A percentile compares a stretch with the other conserved stretches of the same genome.
Conservation (phyloP, 2,329 filamentous ascomycete species). For the Dichotomopilus funicola region DNA sequence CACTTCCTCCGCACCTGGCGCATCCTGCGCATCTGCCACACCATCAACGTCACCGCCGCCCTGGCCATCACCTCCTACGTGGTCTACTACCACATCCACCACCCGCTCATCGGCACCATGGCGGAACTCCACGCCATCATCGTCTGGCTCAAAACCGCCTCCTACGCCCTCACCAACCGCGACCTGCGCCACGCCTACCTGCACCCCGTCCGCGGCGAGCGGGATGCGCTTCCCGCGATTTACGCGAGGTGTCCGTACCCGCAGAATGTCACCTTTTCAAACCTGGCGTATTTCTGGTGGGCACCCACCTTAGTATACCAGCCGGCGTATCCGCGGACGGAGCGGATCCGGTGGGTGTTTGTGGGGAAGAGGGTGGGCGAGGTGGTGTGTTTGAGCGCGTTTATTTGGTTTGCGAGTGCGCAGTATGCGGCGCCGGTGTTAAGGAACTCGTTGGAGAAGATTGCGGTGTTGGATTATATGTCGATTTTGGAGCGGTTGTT, state of each 20-base stretch:
- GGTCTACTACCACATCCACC: constrained; percentile 86
- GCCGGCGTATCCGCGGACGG: constrained; percentile 84
- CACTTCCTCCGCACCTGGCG: constrained; percentile 73
- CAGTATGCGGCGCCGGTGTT: constrained; percentile 91
- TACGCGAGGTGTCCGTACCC: constrained; percentile 85
- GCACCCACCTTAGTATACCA: constrained; percentile 95
- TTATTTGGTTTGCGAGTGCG: constrained; percentile 91
- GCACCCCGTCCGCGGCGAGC: constrained; percentile 61
- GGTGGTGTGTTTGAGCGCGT: constrained; percentile 68
- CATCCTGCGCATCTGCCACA: constrained; percentile 72
- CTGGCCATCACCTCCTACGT: constrained; percentile 74
- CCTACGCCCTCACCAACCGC: constrained; percentile 93
- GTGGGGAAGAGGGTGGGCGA: constrained; percentile 78
- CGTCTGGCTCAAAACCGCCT: constrained; percentile 92
- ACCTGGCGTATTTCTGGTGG: constrained; percentile 96
- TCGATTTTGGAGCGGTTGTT: constrained; percentile 84
- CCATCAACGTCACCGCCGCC: constrained; percentile 74
- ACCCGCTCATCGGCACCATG: constrained; percentile 86
- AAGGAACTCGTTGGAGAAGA: constrained; percentile 82
- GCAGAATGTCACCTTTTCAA: constrained; percentile 78
- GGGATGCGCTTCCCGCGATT: constrained; percentile 68
- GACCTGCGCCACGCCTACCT: constrained; percentile 88
- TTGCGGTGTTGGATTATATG: constrained; percentile 69
- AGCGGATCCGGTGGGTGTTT: constrained; percentile 77
- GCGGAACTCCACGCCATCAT: constrained; percentile 89